Percentiles rank a stretch among this genome's conserved stretches.
These are phyloP conservation scores for Alternaria solani DNA, from an alignment of 2,329 filamentous ascomycete genomes.

Conservation along the genomic window DNA sequence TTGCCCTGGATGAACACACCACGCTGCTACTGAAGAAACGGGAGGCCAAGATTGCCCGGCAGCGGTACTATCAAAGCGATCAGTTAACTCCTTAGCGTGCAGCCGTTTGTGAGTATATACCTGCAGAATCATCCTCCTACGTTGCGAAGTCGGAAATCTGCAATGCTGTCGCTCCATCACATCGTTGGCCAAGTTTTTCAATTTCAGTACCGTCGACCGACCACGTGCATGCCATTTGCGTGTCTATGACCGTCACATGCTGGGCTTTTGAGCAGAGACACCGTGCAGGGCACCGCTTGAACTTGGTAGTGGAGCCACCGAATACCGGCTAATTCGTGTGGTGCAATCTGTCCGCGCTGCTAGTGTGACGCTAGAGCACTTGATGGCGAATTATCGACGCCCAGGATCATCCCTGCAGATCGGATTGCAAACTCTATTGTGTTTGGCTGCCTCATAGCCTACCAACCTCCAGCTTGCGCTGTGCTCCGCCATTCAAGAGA, in stretches of 20 bases:
- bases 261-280: not conserved
- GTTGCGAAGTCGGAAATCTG: not conserved
- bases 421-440: not conserved
- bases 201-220: not conserved
- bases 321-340: not conserved
- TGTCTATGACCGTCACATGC: not conserved
- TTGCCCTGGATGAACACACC: not conserved
- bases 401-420: not conserved
- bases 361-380: not conserved
- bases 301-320: not conserved
- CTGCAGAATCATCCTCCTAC: too few species aligned
- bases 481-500: not conserved
- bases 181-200: not conserved
- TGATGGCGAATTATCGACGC: not conserved
- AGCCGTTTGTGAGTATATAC: not conserved
- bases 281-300: not conserved
- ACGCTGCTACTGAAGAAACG: not conserved
- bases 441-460: not conserved
- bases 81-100: not conserved
- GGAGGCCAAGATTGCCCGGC: not conserved
- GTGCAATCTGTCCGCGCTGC: not conserved
- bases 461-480: not conserved
- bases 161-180: not conserved
- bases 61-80: not conserved
- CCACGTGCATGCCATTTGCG: not conserved